Percentiles rank a stretch among this genome's conserved stretches.
These are phyloP conservation scores for Melastoma candidum DNA, from an alignment of 441 rosid species.

Conservation along the genomic window DNA sequence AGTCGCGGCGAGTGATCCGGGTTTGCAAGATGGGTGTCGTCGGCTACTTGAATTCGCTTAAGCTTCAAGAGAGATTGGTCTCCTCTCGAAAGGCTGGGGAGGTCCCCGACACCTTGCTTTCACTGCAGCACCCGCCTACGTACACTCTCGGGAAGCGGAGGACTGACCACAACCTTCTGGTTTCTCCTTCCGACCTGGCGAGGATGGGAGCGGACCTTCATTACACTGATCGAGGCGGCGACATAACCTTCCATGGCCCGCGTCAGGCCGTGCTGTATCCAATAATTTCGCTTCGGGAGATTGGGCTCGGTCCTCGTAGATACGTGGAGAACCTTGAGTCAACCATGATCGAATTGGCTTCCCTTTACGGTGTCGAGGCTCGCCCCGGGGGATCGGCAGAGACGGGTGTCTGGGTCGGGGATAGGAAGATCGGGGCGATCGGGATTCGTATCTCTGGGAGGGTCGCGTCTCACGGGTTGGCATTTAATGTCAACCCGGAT, in stretches of 20 bases:
- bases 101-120: slow-evolving; percentile 60
- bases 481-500: slow-evolving; percentile 77
- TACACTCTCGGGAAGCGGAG: slow-evolving; percentile 77
- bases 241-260: slow-evolving; percentile 89
- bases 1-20: slow-evolving; percentile 40
- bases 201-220: slow-evolving; percentile 75
- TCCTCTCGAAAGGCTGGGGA: slow-evolving; percentile 42
- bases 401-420: slow-evolving; percentile 89
- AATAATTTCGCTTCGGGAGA: slow-evolving; percentile 58
- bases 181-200: slow-evolving; percentile 49
- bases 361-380: slow-evolving; percentile 63
- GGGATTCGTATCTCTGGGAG: slow-evolving; percentile 76
- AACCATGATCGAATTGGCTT: slow-evolving; percentile 67
- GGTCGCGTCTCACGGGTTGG: slow-evolving; percentile 82
- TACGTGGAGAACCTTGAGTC: slow-evolving; percentile 77
- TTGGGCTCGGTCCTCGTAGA: slow-evolving; percentile 65
- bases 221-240: slow-evolving; percentile 89
- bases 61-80: slow-evolving; percentile 63
- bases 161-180: slow-evolving; percentile 66
- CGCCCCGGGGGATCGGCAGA: slow-evolving; percentile 55
- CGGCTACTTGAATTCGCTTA: slow-evolving; percentile 67
- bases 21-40: slow-evolving; percentile 76
- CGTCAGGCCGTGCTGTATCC: slow-evolving; percentile 79
- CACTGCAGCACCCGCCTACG: slow-evolving; percentile 84
- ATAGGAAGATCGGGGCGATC: slow-evolving; percentile 85